Percentiles rank a stretch among this genome's conserved stretches.
Conservation (phyloP, 2,329 filamentous ascomycete genomes). For the Hymenoscyphus occultus region DNA sequence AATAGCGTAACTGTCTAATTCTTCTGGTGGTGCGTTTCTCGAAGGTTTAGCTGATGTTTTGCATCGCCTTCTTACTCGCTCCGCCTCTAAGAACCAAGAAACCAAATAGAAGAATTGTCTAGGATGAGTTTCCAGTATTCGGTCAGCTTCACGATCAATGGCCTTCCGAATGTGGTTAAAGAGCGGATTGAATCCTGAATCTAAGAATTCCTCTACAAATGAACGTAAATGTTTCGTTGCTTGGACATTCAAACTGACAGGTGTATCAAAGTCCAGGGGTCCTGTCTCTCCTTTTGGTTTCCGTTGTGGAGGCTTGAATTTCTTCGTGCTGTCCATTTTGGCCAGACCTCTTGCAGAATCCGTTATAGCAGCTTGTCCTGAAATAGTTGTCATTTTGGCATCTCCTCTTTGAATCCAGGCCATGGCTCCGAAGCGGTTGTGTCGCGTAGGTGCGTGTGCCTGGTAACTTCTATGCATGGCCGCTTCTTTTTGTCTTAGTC, state of each 20-base stretch:
- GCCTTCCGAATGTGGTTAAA: slow-evolving; percentile 84
- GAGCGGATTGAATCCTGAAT: slow-evolving; percentile 90
- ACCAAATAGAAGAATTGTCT: slow-evolving; percentile 90
- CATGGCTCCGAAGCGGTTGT: slow-evolving; percentile 96
- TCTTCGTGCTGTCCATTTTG: slow-evolving; percentile 90
- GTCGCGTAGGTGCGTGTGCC: slow-evolving; percentile 76
- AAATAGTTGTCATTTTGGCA: slow-evolving; percentile 79
- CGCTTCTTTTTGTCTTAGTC: slow-evolving; percentile 76
- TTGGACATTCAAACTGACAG: slow-evolving; percentile 64
- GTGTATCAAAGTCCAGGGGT: slow-evolving; percentile 72
- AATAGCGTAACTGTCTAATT: slow-evolving; percentile 76
- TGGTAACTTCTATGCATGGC: slow-evolving; percentile 77
- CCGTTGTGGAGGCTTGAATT: slow-evolving; percentile 76
- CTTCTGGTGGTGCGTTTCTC: slow-evolving; percentile 45
- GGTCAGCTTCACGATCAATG: slow-evolving; percentile 83
- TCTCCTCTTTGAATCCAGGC: slow-evolving; percentile 90
- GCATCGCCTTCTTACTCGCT: slow-evolving; percentile 65
- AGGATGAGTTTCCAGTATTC: slow-evolving; percentile 72
- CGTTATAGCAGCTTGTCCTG: slow-evolving; percentile 80
- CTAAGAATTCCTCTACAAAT: slow-evolving; percentile 91
- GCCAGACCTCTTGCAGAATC: slow-evolving; percentile 70
- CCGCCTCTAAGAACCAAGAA: slow-evolving; percentile 88
- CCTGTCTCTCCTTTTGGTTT: slow-evolving; percentile 59
- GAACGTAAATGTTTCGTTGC: slow-evolving; percentile 74
- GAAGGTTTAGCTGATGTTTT: slow-evolving; percentile 54